Evolutionary conservation across 1,284 basidiomycete species (phyloP).

Genomic region (Trichosporon sp.): DNA sequence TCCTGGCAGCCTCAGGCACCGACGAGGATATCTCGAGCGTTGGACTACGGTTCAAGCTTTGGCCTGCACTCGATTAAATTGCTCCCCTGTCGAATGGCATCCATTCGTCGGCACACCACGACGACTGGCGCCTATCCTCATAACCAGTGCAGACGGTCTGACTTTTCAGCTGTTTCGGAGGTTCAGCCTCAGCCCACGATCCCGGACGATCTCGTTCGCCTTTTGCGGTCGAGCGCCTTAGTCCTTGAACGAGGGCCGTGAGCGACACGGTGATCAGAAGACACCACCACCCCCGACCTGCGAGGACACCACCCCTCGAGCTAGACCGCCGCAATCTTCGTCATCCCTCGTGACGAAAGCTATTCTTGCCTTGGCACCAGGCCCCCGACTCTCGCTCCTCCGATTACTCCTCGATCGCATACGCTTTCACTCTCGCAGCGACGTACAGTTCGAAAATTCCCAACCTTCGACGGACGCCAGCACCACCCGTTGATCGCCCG

Average conservation of each 20-base stretch:
- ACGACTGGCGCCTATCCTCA: neutral
- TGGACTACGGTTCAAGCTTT: constrained; percentile 6
- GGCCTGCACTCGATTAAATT: constrained; percentile 3
- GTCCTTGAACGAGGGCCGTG: neutral
- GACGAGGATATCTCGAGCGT: neutral
- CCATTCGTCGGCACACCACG: constrained; percentile 1
- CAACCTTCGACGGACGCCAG: neutral
- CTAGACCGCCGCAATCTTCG: neutral
- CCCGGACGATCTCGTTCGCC: neutral
- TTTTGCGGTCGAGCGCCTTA: neutral
- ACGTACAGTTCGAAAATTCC: neutral
- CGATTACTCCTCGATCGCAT: neutral
- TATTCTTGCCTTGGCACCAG: neutral
- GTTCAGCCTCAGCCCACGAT: neutral
- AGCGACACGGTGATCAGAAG: constrained; percentile 1
- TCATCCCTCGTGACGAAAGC: neutral
- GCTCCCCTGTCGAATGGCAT: constrained; percentile 2
- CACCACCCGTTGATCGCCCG: neutral
- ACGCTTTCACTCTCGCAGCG: neutral
- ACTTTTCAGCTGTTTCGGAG: constrained; percentile 1
- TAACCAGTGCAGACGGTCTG: neutral
- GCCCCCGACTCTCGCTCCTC: neutral
- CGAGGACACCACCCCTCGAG: neutral
- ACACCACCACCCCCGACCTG: neutral
- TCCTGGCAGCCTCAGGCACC: neutral